phyloP scores from a whole-genome alignment of 169 alveolate genomes.

The Theileria orientalis region DNA sequence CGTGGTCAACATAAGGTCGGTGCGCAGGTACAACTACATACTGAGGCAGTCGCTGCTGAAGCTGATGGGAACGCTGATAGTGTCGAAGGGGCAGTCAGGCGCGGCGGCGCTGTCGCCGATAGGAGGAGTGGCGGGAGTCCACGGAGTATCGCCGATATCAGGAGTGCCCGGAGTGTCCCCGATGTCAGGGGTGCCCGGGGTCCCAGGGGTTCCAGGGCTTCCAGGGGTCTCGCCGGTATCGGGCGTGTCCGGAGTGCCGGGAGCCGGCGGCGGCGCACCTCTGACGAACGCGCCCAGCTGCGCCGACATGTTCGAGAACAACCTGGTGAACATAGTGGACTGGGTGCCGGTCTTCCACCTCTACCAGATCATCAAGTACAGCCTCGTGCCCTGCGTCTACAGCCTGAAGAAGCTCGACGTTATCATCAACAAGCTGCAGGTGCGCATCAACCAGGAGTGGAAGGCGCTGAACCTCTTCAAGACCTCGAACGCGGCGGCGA shows the following conservation, averaged over 20 bases:
- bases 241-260: no score
- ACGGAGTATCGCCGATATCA: background rate
- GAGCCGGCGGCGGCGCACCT: no score
- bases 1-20: constrained; percentile 9
- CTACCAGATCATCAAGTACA: constrained; percentile 45
- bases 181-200: no score
- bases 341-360: constrained; percentile 59
- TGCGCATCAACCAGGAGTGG: constrained; percentile 54
- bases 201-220: no score
- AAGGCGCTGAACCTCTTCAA: constrained; percentile 37
- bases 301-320: constrained; percentile 12
- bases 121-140: background rate
- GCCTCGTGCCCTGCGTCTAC: constrained; percentile 39
- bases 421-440: constrained; percentile 19
- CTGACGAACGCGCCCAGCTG: background rate
- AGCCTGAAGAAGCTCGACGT: constrained; percentile 12
- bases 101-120: background rate
- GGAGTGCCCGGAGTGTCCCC: background rate
- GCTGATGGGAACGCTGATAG: constrained; percentile 35
- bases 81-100: constrained; percentile 7
- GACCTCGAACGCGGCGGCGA: constrained; percentile 10
- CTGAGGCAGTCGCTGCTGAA: constrained; percentile 54
- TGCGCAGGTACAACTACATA: constrained; percentile 36
- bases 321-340: constrained; percentile 41
- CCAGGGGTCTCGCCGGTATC: no score